A percentile compares a stretch with the other conserved stretches of the same genome.
These are phyloP conservation scores for Pseudoturritis turrita DNA, from an alignment of 345 rosid genomes.

Conservation along the genomic window DNA sequence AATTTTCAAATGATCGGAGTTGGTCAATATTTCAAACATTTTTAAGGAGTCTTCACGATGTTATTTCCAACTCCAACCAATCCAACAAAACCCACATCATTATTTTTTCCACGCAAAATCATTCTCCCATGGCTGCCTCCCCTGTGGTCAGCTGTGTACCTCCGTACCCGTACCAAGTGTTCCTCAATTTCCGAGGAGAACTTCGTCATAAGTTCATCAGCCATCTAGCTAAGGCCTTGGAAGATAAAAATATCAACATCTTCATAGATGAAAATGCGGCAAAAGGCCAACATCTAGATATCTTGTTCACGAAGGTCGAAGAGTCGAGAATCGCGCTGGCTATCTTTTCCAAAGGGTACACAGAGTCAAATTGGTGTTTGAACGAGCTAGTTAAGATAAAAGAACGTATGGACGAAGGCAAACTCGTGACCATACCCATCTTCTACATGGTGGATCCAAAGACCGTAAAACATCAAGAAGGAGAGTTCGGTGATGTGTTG, in stretches of 20 bases:
- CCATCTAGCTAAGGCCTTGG: conserved; percentile 2
- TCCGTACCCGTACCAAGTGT: not conserved
- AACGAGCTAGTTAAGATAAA: not conserved
- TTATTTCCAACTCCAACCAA: not conserved
- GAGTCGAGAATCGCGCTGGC: not conserved
- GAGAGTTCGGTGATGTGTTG: not conserved
- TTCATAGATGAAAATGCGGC: not conserved
- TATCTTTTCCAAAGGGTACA: not conserved
- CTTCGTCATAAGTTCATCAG: not conserved
- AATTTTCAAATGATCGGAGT: no score
- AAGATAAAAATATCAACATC: not conserved
- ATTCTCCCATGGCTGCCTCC: not conserved
- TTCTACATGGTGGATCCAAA: not conserved
- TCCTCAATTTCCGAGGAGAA: conserved; percentile 12
- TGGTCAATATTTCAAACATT: not conserved
- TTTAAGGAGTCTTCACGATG: not conserved
- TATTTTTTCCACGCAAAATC: not conserved
- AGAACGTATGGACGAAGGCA: not conserved
- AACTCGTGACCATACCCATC: not conserved
- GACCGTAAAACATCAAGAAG: not conserved
- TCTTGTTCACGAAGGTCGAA: not conserved
- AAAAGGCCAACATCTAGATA: not conserved
- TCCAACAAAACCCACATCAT: not conserved
- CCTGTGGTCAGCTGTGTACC: not conserved
- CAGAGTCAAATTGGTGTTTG: conserved; percentile 5